These are phyloP conservation scores for Beauveria sp. DNA, from an alignment of 2,329 filamentous ascomycete species.

Conservation along the genomic window DNA sequence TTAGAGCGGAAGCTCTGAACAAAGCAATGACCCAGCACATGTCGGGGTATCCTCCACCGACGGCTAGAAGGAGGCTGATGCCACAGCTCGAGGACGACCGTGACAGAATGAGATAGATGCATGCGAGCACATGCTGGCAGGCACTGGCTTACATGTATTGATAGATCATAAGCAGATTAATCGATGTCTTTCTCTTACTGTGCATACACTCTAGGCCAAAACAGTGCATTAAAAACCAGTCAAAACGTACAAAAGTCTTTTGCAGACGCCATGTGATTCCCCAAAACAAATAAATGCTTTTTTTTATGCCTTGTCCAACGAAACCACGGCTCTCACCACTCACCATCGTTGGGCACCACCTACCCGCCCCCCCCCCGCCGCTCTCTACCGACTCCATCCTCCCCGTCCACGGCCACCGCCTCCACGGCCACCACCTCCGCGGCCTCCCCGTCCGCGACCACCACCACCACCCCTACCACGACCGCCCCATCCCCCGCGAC, in stretches of 20 bases:
- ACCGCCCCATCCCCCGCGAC: constrained; percentile 3
- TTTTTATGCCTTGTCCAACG: neutral
- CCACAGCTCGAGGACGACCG: too few species aligned
- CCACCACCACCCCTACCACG: neutral
- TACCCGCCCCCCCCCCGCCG: too few species aligned
- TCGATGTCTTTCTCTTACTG: neutral
- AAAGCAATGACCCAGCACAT: too few species aligned
- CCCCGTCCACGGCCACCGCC: neutral
- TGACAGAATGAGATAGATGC: too few species aligned
- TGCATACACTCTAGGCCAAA: neutral
- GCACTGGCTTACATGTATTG: too few species aligned
- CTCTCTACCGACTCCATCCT: neutral
- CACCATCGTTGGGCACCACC: too few species aligned
- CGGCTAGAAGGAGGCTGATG: too few species aligned
- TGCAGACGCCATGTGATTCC: constrained; percentile 6
- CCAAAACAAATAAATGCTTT: constrained; percentile 3
- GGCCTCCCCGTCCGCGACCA: constrained; percentile 1
- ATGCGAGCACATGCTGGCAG: too few species aligned
- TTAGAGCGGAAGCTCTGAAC: too few species aligned
- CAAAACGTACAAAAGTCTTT: neutral
- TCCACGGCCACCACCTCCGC: constrained; percentile 3
- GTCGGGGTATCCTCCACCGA: too few species aligned
- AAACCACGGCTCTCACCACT: neutral
- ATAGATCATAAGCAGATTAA: neutral
- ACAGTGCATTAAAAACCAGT: neutral